phyloP scores from a whole-genome alignment of 306 rosid species.

The Acacia melanoxylon region DNA sequence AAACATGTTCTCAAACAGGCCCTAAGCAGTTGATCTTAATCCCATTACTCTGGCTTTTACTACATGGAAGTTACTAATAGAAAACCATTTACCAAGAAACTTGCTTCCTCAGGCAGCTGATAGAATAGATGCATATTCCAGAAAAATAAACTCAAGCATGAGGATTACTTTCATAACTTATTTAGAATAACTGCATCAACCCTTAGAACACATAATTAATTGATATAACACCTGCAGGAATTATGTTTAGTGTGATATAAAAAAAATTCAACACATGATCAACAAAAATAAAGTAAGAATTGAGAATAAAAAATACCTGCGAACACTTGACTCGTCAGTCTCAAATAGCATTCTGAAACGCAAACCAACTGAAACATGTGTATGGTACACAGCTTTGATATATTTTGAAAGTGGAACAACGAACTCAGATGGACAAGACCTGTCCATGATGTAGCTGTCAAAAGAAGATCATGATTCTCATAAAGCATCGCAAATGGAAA shows the following conservation, averaged over 20 bases:
- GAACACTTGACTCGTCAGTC: conserved; percentile 90
- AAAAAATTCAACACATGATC: neutral
- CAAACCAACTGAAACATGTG: conserved; percentile 92
- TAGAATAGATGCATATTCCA: conserved; percentile 17
- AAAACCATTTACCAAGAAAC: conserved; percentile 3
- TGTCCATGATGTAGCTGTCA: conserved; percentile 41
- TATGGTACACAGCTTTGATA: conserved; percentile 84
- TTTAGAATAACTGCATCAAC: conserved; percentile 8
- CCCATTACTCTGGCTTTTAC: neutral
- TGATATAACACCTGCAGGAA: conserved; percentile 2
- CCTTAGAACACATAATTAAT: neutral
- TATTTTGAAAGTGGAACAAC: conserved; percentile 80
- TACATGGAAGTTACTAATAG: neutral
- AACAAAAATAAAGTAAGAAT: neutral
- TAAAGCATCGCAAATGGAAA: neutral
- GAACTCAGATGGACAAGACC: conserved; percentile 95
- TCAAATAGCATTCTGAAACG: conserved; percentile 92
- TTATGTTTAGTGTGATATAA: neutral
- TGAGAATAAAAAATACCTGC: conserved; percentile 53
- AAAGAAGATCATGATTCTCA: conserved; percentile 24
- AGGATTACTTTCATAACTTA: neutral
- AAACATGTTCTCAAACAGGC: no score
- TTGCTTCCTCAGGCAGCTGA: conserved; percentile 8
- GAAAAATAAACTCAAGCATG: neutral
- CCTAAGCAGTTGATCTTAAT: neutral